Percentiles rank a stretch among this genome's conserved stretches.
phyloP scores from a whole-genome alignment of 257 asterid species.

The Prunella vulgaris region DNA sequence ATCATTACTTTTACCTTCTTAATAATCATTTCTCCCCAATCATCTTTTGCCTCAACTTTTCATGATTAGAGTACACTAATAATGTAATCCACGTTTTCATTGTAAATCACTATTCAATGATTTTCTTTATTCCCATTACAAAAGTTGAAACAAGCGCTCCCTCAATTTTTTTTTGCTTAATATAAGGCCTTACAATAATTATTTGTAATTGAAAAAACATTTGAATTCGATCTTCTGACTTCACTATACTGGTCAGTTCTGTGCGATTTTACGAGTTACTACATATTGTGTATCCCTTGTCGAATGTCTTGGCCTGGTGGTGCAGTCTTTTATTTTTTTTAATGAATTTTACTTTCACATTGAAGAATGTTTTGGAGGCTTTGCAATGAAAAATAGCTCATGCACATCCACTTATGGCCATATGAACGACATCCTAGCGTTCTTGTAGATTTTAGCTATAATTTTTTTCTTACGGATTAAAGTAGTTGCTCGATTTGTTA shows the following conservation, averaged over 20 bases:
- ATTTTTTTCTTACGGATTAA: neutral
- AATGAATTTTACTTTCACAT: neutral
- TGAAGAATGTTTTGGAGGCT: neutral
- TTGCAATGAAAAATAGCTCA: neutral
- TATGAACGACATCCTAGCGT: neutral
- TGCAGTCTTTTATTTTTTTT: neutral
- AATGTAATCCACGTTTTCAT: too few relatives aligned
- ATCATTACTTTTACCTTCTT: too few relatives aligned
- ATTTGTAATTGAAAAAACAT: neutral
- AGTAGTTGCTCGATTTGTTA: neutral
- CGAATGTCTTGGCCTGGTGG: neutral
- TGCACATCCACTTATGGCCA: neutral
- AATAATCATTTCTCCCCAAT: too few relatives aligned
- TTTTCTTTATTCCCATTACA: too few relatives aligned
- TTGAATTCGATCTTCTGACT: neutral
- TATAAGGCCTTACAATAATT: neutral
- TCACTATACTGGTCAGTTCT: neutral
- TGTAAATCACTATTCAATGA: too few relatives aligned
- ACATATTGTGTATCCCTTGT: neutral
- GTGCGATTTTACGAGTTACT: neutral
- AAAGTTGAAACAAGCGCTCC: too few relatives aligned
- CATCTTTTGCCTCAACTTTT: too few relatives aligned
- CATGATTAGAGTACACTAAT: too few relatives aligned
- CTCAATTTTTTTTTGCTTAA: neutral
- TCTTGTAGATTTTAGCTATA: neutral